Evolutionary conservation across 176 grass and related monocot species (phyloP).

Genomic region (Carex parvula): DNA sequence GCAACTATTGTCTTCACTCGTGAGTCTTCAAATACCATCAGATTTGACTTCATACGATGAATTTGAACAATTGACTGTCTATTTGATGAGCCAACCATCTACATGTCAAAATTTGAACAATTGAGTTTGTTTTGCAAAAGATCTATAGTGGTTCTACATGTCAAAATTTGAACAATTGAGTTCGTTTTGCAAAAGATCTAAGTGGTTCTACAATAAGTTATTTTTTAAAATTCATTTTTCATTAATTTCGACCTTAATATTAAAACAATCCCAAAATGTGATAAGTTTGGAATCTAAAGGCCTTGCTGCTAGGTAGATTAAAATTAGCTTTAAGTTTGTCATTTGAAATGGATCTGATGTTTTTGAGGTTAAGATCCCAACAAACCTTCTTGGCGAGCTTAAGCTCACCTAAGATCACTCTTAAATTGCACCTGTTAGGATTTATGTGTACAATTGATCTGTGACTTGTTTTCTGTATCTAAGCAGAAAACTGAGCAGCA

Average conservation of each 20-base stretch:
- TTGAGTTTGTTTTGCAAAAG: not conserved
- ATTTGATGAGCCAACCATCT: not conserved
- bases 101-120: not conserved
- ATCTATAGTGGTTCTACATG: too few relatives aligned
- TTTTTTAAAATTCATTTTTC: not conserved
- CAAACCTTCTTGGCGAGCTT: not conserved
- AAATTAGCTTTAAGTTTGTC: not conserved
- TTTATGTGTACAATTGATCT: not conserved
- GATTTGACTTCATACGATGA: not conserved
- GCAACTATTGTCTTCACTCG: not conserved
- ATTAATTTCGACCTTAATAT: not conserved
- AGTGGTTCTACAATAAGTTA: not conserved
- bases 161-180: too few relatives aligned
- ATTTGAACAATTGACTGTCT: not conserved
- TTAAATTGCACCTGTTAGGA: too few relatives aligned
- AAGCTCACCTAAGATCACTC: too few relatives aligned
- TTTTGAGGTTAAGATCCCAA: not conserved
- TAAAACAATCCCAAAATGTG: not conserved
- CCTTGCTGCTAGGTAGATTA: not conserved
- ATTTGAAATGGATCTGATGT: not conserved
- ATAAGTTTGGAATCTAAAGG: not conserved
- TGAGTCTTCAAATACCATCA: not conserved
- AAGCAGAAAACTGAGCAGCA: slow-evolving; percentile 77
- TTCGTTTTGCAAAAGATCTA: too few relatives aligned
- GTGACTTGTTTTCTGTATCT: not conserved